phyloP scores from a whole-genome alignment of 768 basidiomycete genomes.

The Tremella mesenterica region DNA sequence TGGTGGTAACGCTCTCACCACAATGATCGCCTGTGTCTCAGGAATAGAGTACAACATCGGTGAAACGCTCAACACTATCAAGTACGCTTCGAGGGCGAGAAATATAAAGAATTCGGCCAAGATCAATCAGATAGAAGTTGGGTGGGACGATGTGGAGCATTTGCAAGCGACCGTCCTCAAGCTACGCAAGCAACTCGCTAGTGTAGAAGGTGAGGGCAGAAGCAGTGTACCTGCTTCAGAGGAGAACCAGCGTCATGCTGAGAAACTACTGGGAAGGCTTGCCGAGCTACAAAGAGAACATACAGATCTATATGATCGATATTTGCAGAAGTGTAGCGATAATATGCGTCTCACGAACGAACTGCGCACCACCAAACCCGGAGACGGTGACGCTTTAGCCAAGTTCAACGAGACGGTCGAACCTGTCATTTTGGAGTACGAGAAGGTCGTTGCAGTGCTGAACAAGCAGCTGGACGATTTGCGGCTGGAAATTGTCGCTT shows the following conservation, averaged over 20 bases:
- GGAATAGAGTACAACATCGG: constrained; percentile 89
- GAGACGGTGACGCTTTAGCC: constrained; percentile 29
- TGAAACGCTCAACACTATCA: constrained; percentile 71
- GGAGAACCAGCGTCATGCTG: constrained; percentile 52
- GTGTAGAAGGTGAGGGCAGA: constrained; percentile 50
- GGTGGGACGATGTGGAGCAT: constrained; percentile 98
- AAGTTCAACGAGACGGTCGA: constrained; percentile 56
- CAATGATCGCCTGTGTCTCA: constrained; percentile 98
- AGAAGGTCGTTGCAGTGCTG: constrained; percentile 90
- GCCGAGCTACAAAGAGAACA: constrained; percentile 76
- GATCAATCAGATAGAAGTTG: constrained; percentile 88
- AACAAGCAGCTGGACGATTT: constrained; percentile 49
- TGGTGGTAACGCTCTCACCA: constrained; percentile 92
- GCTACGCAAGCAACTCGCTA: constrained; percentile 76
- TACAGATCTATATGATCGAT: constrained; percentile 51
- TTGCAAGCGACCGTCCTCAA: constrained; percentile 76
- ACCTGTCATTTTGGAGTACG: constrained; percentile 89
- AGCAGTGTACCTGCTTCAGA: constrained; percentile 44
- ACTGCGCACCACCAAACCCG: constrained; percentile 19
- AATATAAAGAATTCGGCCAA: constrained; percentile 94
- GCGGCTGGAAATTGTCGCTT: constrained; percentile 49
- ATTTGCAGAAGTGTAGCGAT: constrained; percentile 35
- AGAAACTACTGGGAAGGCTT: constrained; percentile 70
- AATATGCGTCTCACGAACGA: constrained; percentile 35
- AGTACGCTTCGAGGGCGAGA: constrained; percentile 92